Percentiles rank a stretch among this genome's conserved stretches.
Conservation (phyloP, 371 early-diverging fungal genomes). For the Amoeboaphelidium protococcarum region DNA sequence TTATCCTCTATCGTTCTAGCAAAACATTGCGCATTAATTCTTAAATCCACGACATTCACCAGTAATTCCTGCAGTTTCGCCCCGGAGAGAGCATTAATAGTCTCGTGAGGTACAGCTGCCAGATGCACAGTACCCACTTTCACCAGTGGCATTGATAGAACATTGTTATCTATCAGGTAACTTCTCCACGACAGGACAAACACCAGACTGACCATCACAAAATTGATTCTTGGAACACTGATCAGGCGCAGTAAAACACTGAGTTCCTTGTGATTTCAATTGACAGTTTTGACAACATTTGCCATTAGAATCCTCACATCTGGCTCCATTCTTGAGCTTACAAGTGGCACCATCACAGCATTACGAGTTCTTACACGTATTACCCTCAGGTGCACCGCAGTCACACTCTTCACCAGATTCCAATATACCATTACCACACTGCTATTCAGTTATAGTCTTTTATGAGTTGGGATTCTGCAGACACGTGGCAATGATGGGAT, state of each 20-base stretch:
- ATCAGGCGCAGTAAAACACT: conserved; percentile 43
- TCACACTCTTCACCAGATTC: conserved; percentile 84
- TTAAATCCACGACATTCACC: conserved; percentile 9
- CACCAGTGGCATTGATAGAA: too few species aligned
- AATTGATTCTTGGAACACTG: conserved; percentile 52
- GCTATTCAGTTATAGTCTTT: conserved; percentile 19
- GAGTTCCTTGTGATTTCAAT: conserved; percentile 21
- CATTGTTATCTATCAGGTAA: conserved; percentile 40
- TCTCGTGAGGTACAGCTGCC: conserved; percentile 70
- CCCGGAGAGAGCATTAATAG: conserved; percentile 28
- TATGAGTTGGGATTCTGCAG: conserved; percentile 30
- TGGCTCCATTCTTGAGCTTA: conserved; percentile 41
- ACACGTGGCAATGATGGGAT: conserved; percentile 24
- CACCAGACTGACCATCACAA: conserved; percentile 39
- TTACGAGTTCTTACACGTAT: neutral
- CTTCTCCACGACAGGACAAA: conserved; percentile 44
- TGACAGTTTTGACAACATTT: conserved; percentile 56
- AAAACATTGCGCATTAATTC: conserved; percentile 11
- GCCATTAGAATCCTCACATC: conserved; percentile 54
- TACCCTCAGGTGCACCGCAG: conserved; percentile 37
- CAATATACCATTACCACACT: conserved; percentile 81
- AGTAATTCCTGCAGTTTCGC: conserved; percentile 2
- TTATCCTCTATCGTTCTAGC: conserved; percentile 1
- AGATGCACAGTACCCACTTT: conserved; percentile 50
- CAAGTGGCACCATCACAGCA: conserved; percentile 23